Base-by-base conservation (phyloP, 208 protist species). In the Crithidia expoeki region DNA sequence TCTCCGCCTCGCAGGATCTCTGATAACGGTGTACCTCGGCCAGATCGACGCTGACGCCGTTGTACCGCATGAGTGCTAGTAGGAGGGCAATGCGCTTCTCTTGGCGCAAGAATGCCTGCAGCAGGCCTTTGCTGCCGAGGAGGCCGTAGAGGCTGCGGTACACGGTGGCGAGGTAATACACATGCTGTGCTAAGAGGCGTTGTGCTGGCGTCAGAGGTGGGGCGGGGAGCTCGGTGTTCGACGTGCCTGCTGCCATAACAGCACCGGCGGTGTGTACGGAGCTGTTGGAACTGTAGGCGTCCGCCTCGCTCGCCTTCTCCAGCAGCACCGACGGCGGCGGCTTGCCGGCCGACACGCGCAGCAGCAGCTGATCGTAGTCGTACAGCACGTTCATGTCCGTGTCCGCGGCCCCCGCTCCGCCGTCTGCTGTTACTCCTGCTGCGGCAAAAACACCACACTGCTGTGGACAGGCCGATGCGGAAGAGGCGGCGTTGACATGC, bases 41-140 rank as follows among this genome's bases (percentile, higher is more conserved):
- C 61, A 93, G 56, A 60, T 91, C 81, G 0, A 96, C 85, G 27
- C 60, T 36, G 62, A 92, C 74, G 36, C 92, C 89, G 57, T 91
- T 87, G 42, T 71, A 74, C 67, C 93, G 93, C 85, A 94, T 93
- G 14, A 72, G 46, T 10, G 87, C 80, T 53, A 90, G 75, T n/a
- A 96, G 67, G 44, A 93, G 67, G 11, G 92, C 71, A 21, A 92
- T 83, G 30, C 86, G 88, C 74, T 94, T 96, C 52, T 96, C 89
- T 64, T 94, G 89, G 14, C 88, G 84, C 50, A 96, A 56, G 61
- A 96, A 96, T 5, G 87, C 79, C 57, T 92, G 92, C 61, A 96
- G 76, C 21, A 96, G 80, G 7, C 88, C 87, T 65, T 83, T 80
- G 32, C 83, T 74, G 47, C 89, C 92, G 38, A 96, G 81, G 25